phyloP scores from a whole-genome alignment of 768 basidiomycete species.

The Pisolithus sp. region DNA sequence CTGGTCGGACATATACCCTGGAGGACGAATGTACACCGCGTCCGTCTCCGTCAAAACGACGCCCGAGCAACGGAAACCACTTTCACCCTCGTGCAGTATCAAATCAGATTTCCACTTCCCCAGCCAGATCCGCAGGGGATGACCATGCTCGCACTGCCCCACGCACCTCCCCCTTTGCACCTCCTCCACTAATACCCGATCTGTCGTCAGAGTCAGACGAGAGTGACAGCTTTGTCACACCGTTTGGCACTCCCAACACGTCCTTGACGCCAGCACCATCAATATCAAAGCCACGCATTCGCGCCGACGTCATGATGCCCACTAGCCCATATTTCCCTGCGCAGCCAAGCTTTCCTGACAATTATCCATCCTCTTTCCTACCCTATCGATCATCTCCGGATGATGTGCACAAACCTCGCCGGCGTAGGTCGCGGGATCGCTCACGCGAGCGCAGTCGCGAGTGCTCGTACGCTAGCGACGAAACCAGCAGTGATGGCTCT shows the following conservation, averaged over 20 bases:
- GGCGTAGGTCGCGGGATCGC: conserved; percentile 9
- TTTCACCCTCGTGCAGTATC: conserved; percentile 41
- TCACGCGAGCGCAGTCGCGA: conserved; percentile 9
- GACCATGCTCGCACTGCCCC: conserved; percentile 9
- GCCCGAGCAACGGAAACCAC: conserved; percentile 29
- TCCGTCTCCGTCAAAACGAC: conserved; percentile 11
- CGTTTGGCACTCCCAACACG: conserved; percentile 22
- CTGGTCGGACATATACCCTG: conserved; percentile 60
- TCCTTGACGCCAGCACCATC: conserved; percentile 17
- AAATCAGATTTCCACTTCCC: background rate
- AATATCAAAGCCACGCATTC: conserved; percentile 8
- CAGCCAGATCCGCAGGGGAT: conserved; percentile 4
- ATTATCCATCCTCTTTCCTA: conserved; percentile 3
- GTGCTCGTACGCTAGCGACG: conserved; percentile 3
- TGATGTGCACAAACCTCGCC: conserved; percentile 7
- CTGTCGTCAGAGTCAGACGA: conserved; percentile 58
- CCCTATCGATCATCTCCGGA: conserved; percentile 4
- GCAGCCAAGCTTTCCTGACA: conserved; percentile 3
- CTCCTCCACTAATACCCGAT: conserved; percentile 55
- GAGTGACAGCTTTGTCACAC: conserved; percentile 45
- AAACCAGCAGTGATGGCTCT: conserved; percentile 3
- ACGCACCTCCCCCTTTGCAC: conserved; percentile 13
- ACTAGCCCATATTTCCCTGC: background rate
- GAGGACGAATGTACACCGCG: conserved; percentile 27
- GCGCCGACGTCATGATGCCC: conserved; percentile 6